Conservation (phyloP, 805 yeast species). For the Candida stauntonica region DNA sequence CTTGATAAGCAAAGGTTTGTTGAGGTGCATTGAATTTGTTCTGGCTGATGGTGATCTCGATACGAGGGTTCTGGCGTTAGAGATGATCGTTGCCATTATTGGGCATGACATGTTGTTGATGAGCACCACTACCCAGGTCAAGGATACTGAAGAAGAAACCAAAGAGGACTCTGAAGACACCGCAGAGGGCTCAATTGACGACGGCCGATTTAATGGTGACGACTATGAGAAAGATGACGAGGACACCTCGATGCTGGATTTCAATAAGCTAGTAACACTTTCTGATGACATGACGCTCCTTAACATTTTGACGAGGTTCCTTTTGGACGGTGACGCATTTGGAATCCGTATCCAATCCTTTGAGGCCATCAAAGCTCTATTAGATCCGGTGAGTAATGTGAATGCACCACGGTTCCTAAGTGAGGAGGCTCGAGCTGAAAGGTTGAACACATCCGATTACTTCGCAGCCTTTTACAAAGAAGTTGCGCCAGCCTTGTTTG, state of each 20-base stretch:
- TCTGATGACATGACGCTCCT: slow-evolving; percentile 58
- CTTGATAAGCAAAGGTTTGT: slow-evolving; percentile 64
- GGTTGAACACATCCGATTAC: slow-evolving; percentile 39
- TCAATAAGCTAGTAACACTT: slow-evolving; percentile 20
- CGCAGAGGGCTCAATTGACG: not conserved
- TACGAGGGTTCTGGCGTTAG: slow-evolving; percentile 70
- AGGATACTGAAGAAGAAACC: slow-evolving; percentile 1
- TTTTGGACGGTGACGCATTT: slow-evolving; percentile 58
- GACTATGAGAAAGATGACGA: slow-evolving; percentile 11
- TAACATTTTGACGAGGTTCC: slow-evolving; percentile 49
- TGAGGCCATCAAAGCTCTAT: slow-evolving; percentile 72
- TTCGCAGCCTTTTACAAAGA: slow-evolving; percentile 56
- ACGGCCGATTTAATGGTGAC: slow-evolving; percentile 5
- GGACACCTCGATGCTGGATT: slow-evolving; percentile 4
- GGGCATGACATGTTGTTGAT: slow-evolving; percentile 77
- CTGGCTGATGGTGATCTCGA: slow-evolving; percentile 45
- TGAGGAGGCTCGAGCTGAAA: slow-evolving; percentile 22
- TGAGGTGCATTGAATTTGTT: slow-evolving; percentile 68
- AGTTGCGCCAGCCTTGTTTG: slow-evolving; percentile 57
- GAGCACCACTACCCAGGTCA: slow-evolving; percentile 22
- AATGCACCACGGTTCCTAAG: slow-evolving; percentile 16
- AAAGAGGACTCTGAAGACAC: slow-evolving; percentile 1
- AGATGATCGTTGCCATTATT: slow-evolving; percentile 70
- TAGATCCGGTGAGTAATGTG: slow-evolving; percentile 43
- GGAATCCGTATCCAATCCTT: slow-evolving; percentile 79